A percentile compares a stretch with the other conserved stretches of the same genome.
Evolutionary conservation across 208 protist genomes (phyloP).

Genomic region (Herpetomonas samuelpessoai): DNA sequence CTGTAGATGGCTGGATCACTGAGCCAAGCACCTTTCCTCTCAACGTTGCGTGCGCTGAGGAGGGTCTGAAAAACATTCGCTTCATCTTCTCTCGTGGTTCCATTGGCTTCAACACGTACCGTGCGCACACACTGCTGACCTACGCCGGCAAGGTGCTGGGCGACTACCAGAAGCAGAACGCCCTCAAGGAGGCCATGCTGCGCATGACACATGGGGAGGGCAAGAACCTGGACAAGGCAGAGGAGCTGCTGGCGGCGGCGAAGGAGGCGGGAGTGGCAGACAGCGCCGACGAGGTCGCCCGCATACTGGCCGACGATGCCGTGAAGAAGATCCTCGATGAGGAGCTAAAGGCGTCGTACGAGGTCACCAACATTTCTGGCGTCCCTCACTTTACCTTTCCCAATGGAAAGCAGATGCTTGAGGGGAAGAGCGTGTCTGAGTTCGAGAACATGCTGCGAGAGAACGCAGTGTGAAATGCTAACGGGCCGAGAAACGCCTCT

Average conservation of each 20-base stretch:
- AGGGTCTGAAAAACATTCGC: conserved; percentile 24
- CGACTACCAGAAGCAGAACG: conserved; percentile 25
- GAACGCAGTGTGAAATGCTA: no score
- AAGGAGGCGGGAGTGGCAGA: conserved; percentile 22
- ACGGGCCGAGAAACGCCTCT: no score
- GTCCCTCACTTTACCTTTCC: conserved; percentile 36
- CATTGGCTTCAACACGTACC: conserved; percentile 34
- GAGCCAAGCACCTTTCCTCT: conserved; percentile 30
- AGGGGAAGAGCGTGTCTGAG: conserved; percentile 22
- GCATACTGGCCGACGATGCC: conserved; percentile 9
- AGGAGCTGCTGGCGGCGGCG: conserved; percentile 14
- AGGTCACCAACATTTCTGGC: conserved; percentile 18
- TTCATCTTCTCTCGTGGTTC: conserved; percentile 6
- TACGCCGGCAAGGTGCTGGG: conserved; percentile 17
- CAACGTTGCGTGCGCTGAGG: conserved; percentile 21
- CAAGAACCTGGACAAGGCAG: conserved; percentile 27
- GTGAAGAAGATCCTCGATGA: conserved; percentile 19
- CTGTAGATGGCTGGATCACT: conserved; percentile 19
- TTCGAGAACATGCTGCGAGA: conserved; percentile 25
- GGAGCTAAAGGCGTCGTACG: conserved; percentile 10
- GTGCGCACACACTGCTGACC: conserved; percentile 32
- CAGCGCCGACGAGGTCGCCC: conserved; percentile 17
- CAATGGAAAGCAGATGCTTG: conserved; percentile 21
- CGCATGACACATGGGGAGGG: conserved; percentile 36
- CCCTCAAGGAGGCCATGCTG: conserved; percentile 35